A percentile compares a stretch with the other conserved stretches of the same genome.
These are phyloP conservation scores for Neonectria magnoliae DNA, from an alignment of 2,329 filamentous ascomycete genomes.

Conservation along the genomic window DNA sequence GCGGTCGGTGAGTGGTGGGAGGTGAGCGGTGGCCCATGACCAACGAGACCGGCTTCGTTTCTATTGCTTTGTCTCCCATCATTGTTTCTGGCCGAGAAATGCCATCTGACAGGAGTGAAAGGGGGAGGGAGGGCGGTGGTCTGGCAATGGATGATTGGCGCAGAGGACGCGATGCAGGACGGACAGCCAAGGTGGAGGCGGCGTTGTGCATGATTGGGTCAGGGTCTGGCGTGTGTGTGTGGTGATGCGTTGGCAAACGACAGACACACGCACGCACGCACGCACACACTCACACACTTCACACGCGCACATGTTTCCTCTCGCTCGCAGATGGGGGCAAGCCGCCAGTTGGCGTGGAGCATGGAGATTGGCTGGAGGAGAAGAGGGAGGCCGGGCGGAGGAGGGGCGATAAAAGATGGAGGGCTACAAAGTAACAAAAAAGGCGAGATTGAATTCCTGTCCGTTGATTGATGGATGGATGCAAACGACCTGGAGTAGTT, in stretches of 20 bases:
- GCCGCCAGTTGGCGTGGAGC: conserved; percentile 41
- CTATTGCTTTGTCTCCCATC: background rate
- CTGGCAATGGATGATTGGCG: conserved; percentile 41
- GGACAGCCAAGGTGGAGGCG: conserved; percentile 25
- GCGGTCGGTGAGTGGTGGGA: conserved; percentile 10
- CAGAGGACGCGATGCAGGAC: conserved; percentile 23
- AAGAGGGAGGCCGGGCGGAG: conserved; percentile 10
- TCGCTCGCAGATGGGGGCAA: conserved; percentile 20
- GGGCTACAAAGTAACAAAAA: background rate
- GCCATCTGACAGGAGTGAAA: conserved; percentile 18
- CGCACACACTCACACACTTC: conserved; percentile 12
- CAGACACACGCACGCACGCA: conserved; percentile 16
- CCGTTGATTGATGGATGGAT: background rate
- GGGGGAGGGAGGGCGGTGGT: conserved; percentile 15
- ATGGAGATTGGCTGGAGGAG: conserved; percentile 38
- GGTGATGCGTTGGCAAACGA: conserved; percentile 40
- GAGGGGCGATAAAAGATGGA: background rate
- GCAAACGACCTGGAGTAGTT: background rate
- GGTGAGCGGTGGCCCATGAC: conserved; percentile 5
- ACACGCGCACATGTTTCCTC: conserved; percentile 32
- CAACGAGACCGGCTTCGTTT: conserved; percentile 4
- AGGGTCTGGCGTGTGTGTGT: conserved; percentile 23
- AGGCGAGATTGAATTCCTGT: background rate
- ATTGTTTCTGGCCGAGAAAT: conserved; percentile 26
- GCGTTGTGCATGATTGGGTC: conserved; percentile 45